These are phyloP conservation scores for Chytriomyces hyalinus DNA, from an alignment of 192 early-diverging fungal species.

Conservation along the genomic window DNA sequence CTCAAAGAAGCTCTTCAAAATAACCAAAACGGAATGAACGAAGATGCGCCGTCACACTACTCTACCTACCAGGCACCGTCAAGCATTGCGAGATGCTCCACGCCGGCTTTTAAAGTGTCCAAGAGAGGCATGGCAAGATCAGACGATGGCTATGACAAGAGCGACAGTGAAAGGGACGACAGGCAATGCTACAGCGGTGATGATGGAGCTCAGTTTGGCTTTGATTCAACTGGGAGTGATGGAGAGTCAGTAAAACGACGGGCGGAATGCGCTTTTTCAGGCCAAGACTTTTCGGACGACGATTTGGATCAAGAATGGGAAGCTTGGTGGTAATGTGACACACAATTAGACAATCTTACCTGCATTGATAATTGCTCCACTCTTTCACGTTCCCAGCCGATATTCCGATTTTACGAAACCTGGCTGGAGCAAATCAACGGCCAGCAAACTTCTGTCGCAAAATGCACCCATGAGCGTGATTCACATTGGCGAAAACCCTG, in stretches of 20 bases:
- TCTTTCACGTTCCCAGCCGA: conserved; percentile 19
- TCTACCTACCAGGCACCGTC: not conserved
- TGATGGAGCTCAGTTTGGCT: not conserved
- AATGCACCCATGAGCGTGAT: conserved; percentile 45
- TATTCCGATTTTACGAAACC: conserved; percentile 22
- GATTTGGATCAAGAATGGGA: conserved; percentile 40
- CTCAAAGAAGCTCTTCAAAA: not conserved
- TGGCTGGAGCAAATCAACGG: conserved; percentile 49
- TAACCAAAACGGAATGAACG: not conserved
- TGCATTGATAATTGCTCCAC: not conserved
- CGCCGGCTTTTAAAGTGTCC: too few relatives aligned
- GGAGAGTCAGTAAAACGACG: not conserved
- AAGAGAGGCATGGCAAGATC: too few relatives aligned
- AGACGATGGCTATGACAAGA: not conserved
- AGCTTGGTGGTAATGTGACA: conserved; percentile 42
- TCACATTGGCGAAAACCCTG: conserved; percentile 43
- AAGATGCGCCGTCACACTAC: not conserved
- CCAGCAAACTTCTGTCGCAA: conserved; percentile 44
- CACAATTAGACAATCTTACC: not conserved
- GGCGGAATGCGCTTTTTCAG: not conserved
- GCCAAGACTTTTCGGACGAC: not conserved
- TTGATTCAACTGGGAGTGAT: not conserved
- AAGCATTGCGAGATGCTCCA: too few relatives aligned
- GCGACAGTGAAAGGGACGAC: not conserved
- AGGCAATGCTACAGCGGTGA: not conserved